Base-by-base conservation (phyloP, 2,329 filamentous ascomycete species). In the Talaromyces sp. region DNA sequence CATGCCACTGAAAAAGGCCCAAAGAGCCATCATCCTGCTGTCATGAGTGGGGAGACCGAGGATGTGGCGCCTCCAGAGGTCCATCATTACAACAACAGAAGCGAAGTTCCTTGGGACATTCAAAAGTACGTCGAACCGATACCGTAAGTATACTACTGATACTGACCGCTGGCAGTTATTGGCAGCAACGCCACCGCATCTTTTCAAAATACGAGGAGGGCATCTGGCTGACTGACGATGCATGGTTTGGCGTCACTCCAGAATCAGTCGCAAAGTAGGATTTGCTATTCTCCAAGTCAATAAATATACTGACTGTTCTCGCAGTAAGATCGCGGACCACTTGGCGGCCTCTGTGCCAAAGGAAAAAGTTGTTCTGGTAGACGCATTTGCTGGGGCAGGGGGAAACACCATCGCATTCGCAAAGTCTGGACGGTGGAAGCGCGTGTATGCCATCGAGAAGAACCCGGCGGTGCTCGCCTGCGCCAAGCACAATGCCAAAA, bases 341-440 rank as follows among this genome's bases (percentile, higher is more conserved):
- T 81, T 96, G 49, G 80, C 82, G 17, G 78, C 81, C 61, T 80
- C 81, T 52, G 79, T 82, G 27, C 79, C 84, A 59, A 69, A 76
- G 19, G 77, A 78, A 17, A 89, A 87, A 67, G 85, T 80, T 10
- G 84, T 88, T 39, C 79, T 99, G 42, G 86, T 99, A 62, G 95
- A 99, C 74, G 85, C 90, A 53, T 99, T 99, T 76, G 91, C 88
- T 30, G 95, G 95, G 51, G 92, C 91, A 0, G 95, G 96, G 42
- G 95, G 93, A 59, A 99, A 99, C 73, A 86, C 89, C 27, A 98
- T 99, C 68, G 92, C 93, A n/a, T 96, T 99, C 68, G 93, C 95
- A 19, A 83, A 88, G 10, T 91, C 88, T 0, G 86, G 84, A 22
- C 85, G 87, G 65, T 99, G 92, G 90, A 84, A 87, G 57, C 88